These are phyloP conservation scores for Rosa rugosa DNA, from an alignment of 306 rosid genomes.

Conservation along the genomic window DNA sequence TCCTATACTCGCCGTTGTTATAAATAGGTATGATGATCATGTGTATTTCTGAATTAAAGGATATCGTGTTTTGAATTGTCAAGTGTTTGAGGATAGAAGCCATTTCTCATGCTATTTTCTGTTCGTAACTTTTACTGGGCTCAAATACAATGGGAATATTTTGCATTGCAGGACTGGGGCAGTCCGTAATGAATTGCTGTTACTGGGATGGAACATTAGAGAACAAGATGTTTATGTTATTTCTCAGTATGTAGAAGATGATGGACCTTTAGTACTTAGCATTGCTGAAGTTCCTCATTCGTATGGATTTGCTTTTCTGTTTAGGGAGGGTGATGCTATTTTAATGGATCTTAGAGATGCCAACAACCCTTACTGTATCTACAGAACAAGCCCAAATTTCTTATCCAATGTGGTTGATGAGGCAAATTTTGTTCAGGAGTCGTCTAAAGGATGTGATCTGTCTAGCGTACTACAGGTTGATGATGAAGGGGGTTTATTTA, in stretches of 20 bases:
- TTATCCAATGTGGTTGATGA: constrained; percentile 66
- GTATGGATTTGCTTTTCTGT: constrained; percentile 73
- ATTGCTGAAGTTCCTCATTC: constrained; percentile 85
- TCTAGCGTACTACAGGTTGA: constrained; percentile 66
- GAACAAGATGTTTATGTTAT: constrained; percentile 48
- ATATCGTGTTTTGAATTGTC: constrained; percentile 11
- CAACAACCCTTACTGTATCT: constrained; percentile 58
- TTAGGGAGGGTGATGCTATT: constrained; percentile 85
- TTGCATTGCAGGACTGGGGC: constrained; percentile 60
- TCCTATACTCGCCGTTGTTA: constrained; percentile 82
- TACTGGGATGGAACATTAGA: constrained; percentile 77
- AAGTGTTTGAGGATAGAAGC: constrained; percentile 22
- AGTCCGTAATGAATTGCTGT: constrained; percentile 58
- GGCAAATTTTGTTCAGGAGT: constrained; percentile 67
- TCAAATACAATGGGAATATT: neutral
- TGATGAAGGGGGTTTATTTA: constrained; percentile 80
- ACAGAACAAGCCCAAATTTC: constrained; percentile 60
- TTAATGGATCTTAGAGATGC: constrained; percentile 87
- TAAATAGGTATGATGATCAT: constrained; percentile 60
- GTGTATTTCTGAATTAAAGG: neutral
- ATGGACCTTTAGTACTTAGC: constrained; percentile 71
- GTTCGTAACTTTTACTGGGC: neutral
- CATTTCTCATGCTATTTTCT: constrained; percentile 26
- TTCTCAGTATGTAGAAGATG: constrained; percentile 60
- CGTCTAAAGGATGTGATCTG: constrained; percentile 31